Base-by-base conservation (phyloP, 352 stramenopile genomes). In the Globisporangium viniferum region DNA sequence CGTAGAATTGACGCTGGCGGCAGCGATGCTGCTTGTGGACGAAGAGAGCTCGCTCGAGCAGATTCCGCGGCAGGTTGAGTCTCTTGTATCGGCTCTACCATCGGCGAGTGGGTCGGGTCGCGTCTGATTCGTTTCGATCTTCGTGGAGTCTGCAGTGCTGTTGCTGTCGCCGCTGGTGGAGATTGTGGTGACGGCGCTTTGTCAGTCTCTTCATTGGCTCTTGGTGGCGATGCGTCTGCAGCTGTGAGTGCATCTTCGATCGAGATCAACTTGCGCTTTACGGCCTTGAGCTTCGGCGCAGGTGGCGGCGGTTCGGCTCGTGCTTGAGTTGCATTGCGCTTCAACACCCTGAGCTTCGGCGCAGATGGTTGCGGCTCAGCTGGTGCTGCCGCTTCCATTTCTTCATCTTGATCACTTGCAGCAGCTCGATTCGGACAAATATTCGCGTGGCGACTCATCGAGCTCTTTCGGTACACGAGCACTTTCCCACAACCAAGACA, bases 101-200 rank as follows among this genome's bases (percentile, higher is more conserved):
- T 18, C 2, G 64, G 64, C 2, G 64, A 69, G 5, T 59, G 64
- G 0, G 18, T 63, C 14, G 64, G 64, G 10, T 69, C 55, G 31
- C 31, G 64, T 27, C 39, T 69, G 55, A 58, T 59, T 3, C 64
- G 55, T 24, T 69, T 69, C 29, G 54, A 64, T 22, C 54, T 44
- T 14, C 54, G 57, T 0, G 64, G 64, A 8, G 64, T 69, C 36
- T 61, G 62, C 3, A 67, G 15, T 33, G 22, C 44, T 35, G 60
- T 24, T 59, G 60, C 36, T 46, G 39, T 15, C 18, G 2, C 12
- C n/a, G 18, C 29, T 48, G 49, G 27, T 4, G 10, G 29, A 5
- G 56, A 20, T 14, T 5, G 4, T 1, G 9, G 31, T 49, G 14
- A 33, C 33, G 22, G 12, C n/a, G 22, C 5, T 31, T 8, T 15